phyloP scores from a whole-genome alignment of 2,329 filamentous ascomycete species.

The Annulohypoxylon truncatum region DNA sequence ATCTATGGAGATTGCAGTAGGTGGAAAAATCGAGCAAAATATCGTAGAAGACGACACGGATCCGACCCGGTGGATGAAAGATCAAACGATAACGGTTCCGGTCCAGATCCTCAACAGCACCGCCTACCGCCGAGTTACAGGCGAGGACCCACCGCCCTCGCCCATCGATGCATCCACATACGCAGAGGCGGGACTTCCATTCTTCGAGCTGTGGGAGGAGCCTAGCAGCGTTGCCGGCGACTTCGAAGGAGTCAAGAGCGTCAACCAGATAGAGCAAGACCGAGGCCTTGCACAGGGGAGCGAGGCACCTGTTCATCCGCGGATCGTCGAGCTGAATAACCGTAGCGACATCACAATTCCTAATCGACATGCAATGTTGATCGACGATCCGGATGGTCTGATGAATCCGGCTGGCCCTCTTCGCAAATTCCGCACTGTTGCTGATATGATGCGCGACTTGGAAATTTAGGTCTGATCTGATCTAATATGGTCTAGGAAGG shows the following conservation, averaged over 20 bases:
- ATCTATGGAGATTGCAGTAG: constrained; percentile 34
- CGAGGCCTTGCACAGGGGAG: constrained; percentile 13
- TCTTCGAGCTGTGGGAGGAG: constrained; percentile 51
- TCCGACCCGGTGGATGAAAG: constrained; percentile 12
- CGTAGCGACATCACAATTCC: background rate
- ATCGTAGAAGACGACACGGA: constrained; percentile 22
- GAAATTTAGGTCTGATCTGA: background rate
- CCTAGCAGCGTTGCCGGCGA: constrained; percentile 31
- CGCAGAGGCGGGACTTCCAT: constrained; percentile 50
- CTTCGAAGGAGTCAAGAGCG: constrained; percentile 34
- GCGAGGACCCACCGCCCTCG: constrained; percentile 48
- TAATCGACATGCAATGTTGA: background rate
- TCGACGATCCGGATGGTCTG: constrained; percentile 36
- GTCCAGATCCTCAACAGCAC: constrained; percentile 55
- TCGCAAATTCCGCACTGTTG: constrained; percentile 32
- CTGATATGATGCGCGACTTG: constrained; percentile 5
- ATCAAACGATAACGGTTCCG: constrained; percentile 31
- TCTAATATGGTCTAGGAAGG: background rate
- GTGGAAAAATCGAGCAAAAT: constrained; percentile 37
- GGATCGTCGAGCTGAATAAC: background rate
- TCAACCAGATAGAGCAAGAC: constrained; percentile 38
- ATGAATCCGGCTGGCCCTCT: constrained; percentile 32
- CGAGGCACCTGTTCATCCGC: constrained; percentile 23
- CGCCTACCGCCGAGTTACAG: constrained; percentile 52
- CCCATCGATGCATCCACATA: constrained; percentile 53